A percentile compares a stretch with the other conserved stretches of the same genome.
Conservation (phyloP, 2,329 filamentous ascomycete species). For the Colletotrichum sidae region DNA sequence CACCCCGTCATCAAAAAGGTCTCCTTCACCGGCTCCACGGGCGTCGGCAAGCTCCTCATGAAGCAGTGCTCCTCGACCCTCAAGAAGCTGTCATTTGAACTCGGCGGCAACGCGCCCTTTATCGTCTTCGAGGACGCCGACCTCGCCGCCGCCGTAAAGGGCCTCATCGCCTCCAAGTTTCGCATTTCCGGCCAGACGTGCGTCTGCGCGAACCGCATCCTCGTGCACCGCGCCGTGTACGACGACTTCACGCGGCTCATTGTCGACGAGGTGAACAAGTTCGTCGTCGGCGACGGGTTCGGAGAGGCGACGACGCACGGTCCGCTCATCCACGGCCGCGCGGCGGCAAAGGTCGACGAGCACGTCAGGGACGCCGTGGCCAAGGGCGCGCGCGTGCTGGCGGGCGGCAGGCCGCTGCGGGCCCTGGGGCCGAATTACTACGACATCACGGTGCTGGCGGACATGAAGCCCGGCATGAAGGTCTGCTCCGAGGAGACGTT, state of each 20-base stretch:
- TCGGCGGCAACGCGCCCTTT: conserved; percentile 74
- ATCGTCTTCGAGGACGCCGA: conserved; percentile 75
- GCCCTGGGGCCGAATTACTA: conserved; percentile 56
- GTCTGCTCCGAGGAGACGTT: conserved; percentile 62
- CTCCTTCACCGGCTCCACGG: conserved; percentile 82
- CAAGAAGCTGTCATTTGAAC: conserved; percentile 76
- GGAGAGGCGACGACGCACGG: conserved; percentile 77
- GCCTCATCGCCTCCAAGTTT: conserved; percentile 62
- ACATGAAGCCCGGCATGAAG: conserved; percentile 54
- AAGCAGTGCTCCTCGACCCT: conserved; percentile 74
- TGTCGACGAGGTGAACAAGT: conserved; percentile 67
- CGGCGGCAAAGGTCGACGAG: conserved; percentile 78
- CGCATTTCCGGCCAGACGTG: conserved; percentile 74
- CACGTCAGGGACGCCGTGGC: conserved; percentile 78
- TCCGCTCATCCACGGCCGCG: conserved; percentile 75
- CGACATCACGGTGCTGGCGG: conserved; percentile 58
- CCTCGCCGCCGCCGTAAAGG: conserved; percentile 74
- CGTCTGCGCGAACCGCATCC: conserved; percentile 73
- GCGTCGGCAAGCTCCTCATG: conserved; percentile 80
- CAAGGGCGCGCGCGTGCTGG: conserved; percentile 74
- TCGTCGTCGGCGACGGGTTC: conserved; percentile 78
- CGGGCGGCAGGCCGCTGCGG: conserved; percentile 64
- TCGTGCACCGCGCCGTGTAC: conserved; percentile 71
- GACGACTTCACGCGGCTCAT: conserved; percentile 74
- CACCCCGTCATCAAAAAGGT: conserved; percentile 82